Percentiles rank a stretch among this genome's conserved stretches.
Evolutionary conservation across 306 rosid genomes (phyloP).

Genomic region (Cucurbita pepo): DNA sequence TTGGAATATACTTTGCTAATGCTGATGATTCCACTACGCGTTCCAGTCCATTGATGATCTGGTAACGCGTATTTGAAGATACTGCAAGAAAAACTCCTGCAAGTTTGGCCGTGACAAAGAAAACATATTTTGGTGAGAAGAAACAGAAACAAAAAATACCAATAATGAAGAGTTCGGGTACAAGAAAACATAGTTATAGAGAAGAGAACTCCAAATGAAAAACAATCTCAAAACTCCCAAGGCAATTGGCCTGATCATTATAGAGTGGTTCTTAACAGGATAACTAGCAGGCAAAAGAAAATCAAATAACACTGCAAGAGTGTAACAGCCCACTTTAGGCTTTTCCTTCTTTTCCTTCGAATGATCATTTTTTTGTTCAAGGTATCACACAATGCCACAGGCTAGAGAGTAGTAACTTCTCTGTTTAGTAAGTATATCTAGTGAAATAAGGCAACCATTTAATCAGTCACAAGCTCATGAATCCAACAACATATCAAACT

Average conservation of each 20-base stretch:
- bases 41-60: constrained; percentile 74
- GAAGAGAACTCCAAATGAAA: not conserved
- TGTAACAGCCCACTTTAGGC: too few relatives aligned
- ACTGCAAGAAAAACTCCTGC: constrained; percentile 86
- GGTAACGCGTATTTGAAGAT: constrained; percentile 86
- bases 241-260: not conserved
- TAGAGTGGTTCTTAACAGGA: not conserved
- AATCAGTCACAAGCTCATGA: not conserved
- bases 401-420: not conserved
- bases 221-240: not conserved
- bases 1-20: constrained; percentile 59
- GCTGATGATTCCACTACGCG: constrained; percentile 61
- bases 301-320: not conserved
- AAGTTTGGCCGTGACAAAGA: constrained; percentile 4
- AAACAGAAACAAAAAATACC: not conserved
- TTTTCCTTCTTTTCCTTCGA: too few relatives aligned
- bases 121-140: not conserved
- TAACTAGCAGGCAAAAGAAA: not conserved
- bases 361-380: not conserved
- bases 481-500: not conserved
- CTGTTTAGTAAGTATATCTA: not conserved
- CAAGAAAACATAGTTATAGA: not conserved
- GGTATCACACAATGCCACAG: not conserved
- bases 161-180: not conserved
- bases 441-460: not conserved